Evolutionary conservation across 176 grass and related monocot species (phyloP), one percentile per base, ranked within the genome.

Genomic region (Rhynchospora tenuis): DNA sequence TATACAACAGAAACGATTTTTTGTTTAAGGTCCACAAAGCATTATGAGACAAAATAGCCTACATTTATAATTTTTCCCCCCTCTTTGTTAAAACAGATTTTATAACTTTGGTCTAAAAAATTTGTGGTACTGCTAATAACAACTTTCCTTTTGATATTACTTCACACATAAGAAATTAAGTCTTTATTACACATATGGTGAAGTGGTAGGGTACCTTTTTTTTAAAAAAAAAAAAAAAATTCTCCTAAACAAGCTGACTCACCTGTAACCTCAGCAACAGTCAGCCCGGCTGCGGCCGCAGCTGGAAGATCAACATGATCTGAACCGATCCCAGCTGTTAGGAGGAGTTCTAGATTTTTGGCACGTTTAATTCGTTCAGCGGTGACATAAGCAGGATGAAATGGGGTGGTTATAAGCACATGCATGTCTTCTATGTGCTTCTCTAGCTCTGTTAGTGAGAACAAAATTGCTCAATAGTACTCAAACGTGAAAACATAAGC

Each of bases 341-440:
- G 91, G 71, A 98, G 89, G 73, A 95, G 92, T 82, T 95, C 86
- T 16, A 98, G 87, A 44, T 98, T 98, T 58, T 95, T 93, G 13
- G 95, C 89, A 86, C 78, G 90, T 78, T 98, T 98, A 45, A 98
- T 98, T 80, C 92, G 91, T 55, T 98, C 92, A 9, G 89, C 91
- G 6, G 89, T 90, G 63, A 98, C 95, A 88, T 98, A 98, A 12
- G 92, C 95, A 28, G 95, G 95, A 83, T 94, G 95, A 80, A 98
- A 98, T 0, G 92, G 95, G 33, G 95, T 98, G n/a, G 95, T 93
- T 83, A 98, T 98, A 56, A 98, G 62, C 56, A 98, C 90, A 46
- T 98, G 87, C 92, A 93, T 90, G 81, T 94, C 95, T 73, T 90
- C 82, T 42, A 98, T 93, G 72, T 94, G 95, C 69, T 91, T 98